Evolutionary conservation across 73 alveolate genomes (phyloP), one percentile per base, ranked within the genome.

Genomic region (Tetrahymena elliotti): DNA sequence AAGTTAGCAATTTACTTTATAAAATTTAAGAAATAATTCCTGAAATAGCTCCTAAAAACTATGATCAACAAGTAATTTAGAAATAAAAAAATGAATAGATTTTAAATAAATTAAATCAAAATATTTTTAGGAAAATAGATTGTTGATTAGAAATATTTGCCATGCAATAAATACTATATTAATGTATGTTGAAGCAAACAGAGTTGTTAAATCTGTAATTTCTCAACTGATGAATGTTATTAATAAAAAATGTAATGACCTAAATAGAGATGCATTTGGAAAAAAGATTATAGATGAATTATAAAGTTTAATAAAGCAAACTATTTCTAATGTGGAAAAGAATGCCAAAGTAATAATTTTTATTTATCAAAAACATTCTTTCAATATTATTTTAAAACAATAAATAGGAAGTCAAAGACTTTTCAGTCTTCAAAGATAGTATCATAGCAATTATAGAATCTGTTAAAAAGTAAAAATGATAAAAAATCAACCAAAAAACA

Each of bases 261-360:
- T 94, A 52, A 94, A 88, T 84, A 84, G 95, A 94, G 96, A 94
- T 35, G 33, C 95, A 41, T 36, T 94, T 33, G 96, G 96, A 40
- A 84, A 83, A 37, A 68, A 68, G 36, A 68, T 68, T 27, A 22
- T 68, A 24, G 88, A 68, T 68, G 88, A 68, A 68, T 22, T 68
- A 24, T 68, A 24, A 2, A n/a, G n/a, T 31, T 31, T 68, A n/a
- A 68, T 68, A 11, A 68, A 68, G 36, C n/a, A 68, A 68, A 68
- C 88, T 31, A 22, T 68, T 22, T 68, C 1, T 4, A 68, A 68
- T 31, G n/a, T 68, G 11, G 88, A 68, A 31, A 68, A 31, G n/a
- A 68, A 68, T 68, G 88, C 88, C n/a, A 68, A 68, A 31, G 88
- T 68, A 68, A 27, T 5, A 22, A 68, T 68, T 68, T 68, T 52